A percentile compares a stretch with the other conserved stretches of the same genome.
Evolutionary conservation across 148 eudicot genomes (phyloP).

Genomic region (Hydrangea macrophylla): DNA sequence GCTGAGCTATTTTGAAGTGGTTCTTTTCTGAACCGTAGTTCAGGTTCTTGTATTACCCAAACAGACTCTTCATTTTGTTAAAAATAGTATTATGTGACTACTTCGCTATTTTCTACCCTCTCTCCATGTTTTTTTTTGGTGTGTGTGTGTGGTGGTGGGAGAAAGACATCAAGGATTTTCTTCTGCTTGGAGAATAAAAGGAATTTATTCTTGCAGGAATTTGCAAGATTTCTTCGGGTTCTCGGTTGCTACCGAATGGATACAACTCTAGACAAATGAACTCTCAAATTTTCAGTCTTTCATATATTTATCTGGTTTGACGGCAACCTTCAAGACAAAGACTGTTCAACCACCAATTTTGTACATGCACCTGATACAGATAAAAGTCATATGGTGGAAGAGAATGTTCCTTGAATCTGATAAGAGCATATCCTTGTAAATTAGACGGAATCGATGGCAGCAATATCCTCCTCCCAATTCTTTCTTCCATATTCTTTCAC

Average conservation of each 20-base stretch:
- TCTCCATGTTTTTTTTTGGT: too few species aligned
- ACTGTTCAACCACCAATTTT: neutral
- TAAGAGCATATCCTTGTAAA: neutral
- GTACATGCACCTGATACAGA: neutral
- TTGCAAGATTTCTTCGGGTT: slow-evolving; percentile 79
- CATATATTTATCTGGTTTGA: neutral
- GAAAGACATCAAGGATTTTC: too few species aligned
- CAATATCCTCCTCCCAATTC: neutral
- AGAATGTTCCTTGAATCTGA: neutral
- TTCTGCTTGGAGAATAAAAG: neutral
- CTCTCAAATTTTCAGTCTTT: neutral
- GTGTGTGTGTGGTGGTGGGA: too few species aligned
- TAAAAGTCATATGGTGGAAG: neutral
- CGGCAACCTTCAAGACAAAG: slow-evolving; percentile 4
- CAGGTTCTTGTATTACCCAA: too few species aligned
- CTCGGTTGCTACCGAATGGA: slow-evolving; percentile 90
- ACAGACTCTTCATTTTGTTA: too few species aligned
- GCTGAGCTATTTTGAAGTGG: too few species aligned
- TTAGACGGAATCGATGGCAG: neutral
- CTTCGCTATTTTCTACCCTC: too few species aligned
- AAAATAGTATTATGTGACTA: neutral
- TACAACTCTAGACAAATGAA: slow-evolving; percentile 14
- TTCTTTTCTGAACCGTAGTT: too few species aligned
- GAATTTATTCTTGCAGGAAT: slow-evolving; percentile 54
- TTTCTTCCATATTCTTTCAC: neutral